Conservation (phyloP, 2,329 filamentous ascomycete genomes). For the Clonostachys chloroleuca region DNA sequence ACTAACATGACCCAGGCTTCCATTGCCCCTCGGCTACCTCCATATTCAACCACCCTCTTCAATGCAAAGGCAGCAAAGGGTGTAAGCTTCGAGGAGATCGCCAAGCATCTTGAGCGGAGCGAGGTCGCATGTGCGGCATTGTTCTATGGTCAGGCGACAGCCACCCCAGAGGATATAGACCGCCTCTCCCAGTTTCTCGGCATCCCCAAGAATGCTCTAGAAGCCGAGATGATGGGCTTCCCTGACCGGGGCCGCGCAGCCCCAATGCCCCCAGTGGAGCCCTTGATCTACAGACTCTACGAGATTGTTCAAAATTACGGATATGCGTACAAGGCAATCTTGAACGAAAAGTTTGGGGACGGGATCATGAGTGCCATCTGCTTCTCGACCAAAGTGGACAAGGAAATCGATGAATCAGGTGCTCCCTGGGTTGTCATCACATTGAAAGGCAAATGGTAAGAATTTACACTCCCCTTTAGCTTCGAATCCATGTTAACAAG, state of each 20-base stretch:
- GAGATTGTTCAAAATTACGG: conserved; percentile 97
- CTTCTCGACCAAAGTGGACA: conserved; percentile 88
- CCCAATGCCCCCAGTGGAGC: conserved; percentile 29
- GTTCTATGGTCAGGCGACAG: conserved; percentile 84
- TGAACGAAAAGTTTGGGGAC: conserved; percentile 93
- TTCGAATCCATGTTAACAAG: too few species aligned
- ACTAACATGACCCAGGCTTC: conserved; percentile 42
- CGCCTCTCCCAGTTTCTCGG: conserved; percentile 63
- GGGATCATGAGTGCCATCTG: conserved; percentile 97
- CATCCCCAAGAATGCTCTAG: conserved; percentile 51
- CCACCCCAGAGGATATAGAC: conserved; percentile 61
- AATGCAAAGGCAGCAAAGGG: conserved; percentile 71
- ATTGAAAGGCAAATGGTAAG: conserved; percentile 74
- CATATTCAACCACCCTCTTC: conserved; percentile 62
- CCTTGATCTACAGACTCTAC: conserved; percentile 77
- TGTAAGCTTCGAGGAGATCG: conserved; percentile 77
- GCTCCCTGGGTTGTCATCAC: conserved; percentile 82
- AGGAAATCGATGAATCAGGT: conserved; percentile 83
- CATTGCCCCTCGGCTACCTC: conserved; percentile 64
- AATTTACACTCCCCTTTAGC: too few species aligned
- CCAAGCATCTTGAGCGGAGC: conserved; percentile 65
- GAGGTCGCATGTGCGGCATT: conserved; percentile 83
- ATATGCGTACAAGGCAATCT: conserved; percentile 88
- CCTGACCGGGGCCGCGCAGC: conserved; percentile 72
- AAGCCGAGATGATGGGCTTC: conserved; percentile 63